phyloP scores from a whole-genome alignment of 2,329 filamentous ascomycete species.

The Boeremia lycopersici region DNA sequence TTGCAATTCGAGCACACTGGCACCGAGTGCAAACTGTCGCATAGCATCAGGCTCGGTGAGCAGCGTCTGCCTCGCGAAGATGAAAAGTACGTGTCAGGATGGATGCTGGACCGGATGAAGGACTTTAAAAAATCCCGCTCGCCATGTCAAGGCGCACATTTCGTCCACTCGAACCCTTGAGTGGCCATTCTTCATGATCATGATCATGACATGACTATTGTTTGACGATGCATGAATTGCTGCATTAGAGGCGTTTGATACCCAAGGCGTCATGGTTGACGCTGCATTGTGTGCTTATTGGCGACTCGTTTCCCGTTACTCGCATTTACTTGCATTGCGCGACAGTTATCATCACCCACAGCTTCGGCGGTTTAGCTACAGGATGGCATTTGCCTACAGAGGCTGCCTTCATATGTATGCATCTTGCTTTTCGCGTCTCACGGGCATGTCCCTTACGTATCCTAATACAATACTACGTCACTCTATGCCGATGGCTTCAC shows the following conservation, averaged over 20 bases:
- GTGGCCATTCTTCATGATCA: not conserved
- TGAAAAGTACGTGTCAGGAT: slow-evolving; percentile 37
- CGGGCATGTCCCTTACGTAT: not conserved
- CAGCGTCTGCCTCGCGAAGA: slow-evolving; percentile 28
- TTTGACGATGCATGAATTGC: slow-evolving; percentile 25
- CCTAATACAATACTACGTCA: not conserved
- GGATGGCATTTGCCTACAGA: not conserved
- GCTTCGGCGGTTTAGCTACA: not conserved
- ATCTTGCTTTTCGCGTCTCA: not conserved
- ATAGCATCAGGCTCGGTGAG: slow-evolving; percentile 39
- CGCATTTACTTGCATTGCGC: not conserved
- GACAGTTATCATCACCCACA: not conserved
- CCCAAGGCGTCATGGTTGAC: slow-evolving; percentile 26
- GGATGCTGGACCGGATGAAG: slow-evolving; percentile 39
- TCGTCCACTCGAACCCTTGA: slow-evolving; percentile 45
- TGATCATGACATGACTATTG: slow-evolving; percentile 24
- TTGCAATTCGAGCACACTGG: slow-evolving; percentile 42
- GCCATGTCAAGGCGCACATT: slow-evolving; percentile 40
- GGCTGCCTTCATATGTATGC: not conserved
- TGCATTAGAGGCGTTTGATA: slow-evolving; percentile 45
- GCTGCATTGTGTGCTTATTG: slow-evolving; percentile 10
- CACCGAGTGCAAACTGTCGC: slow-evolving; percentile 35
- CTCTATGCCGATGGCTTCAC: not conserved
- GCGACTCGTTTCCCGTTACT: not conserved
- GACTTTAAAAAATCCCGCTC: slow-evolving; percentile 37